Percentiles rank a stretch among this genome's conserved stretches.
These are phyloP conservation scores for Botrytis medusae DNA, from an alignment of 2,329 filamentous ascomycete genomes.

Conservation along the genomic window DNA sequence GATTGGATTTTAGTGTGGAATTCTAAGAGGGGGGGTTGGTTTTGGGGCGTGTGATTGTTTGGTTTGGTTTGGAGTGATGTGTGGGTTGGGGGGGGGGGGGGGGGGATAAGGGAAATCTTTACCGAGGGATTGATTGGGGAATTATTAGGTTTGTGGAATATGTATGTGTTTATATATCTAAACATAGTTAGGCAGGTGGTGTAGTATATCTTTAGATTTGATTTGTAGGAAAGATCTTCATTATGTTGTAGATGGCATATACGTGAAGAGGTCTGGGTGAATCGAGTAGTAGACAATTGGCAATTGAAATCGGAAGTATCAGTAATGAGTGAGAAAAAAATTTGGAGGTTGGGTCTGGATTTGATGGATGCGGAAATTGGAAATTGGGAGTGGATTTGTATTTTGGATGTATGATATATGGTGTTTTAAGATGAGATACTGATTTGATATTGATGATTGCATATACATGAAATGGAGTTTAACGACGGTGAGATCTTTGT, in stretches of 20 bases:
- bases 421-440: neutral
- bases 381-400: too few relatives aligned
- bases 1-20: neutral
- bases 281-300: too few relatives aligned
- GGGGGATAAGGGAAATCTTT: neutral
- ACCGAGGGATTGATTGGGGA: neutral
- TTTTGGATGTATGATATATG: neutral
- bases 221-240: neutral
- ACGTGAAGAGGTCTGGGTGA: too few relatives aligned
- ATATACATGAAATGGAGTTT: too few relatives aligned
- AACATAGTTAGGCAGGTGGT: fast-evolving
- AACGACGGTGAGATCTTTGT: neutral
- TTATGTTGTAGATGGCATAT: neutral
- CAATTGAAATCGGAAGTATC: neutral
- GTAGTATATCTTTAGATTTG: too few relatives aligned
- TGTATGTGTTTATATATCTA: neutral
- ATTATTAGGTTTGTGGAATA: neutral
- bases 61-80: too few relatives aligned
- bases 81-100: neutral
- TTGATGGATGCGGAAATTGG: neutral
- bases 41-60: too few relatives aligned
- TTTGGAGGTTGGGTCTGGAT: neutral
- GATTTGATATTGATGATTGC: too few relatives aligned
- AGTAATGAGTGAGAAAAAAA: neutral
- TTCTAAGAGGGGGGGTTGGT: too few relatives aligned